Evolutionary conservation across 1,284 basidiomycete genomes (phyloP).

Genomic region (Cryptococcus maquisensis): DNA sequence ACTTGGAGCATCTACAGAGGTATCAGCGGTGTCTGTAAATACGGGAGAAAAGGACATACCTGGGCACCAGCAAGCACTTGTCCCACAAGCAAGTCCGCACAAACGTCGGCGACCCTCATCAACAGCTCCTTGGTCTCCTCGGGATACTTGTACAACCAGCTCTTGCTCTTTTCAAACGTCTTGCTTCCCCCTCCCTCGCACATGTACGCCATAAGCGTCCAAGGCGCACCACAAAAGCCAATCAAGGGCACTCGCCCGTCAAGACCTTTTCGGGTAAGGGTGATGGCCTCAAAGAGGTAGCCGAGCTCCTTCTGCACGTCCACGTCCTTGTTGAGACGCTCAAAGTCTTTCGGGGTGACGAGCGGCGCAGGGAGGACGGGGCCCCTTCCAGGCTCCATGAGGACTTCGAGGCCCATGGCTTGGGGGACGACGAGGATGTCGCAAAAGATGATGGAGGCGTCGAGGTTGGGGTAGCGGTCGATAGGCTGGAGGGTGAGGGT

Average conservation of each 20-base stretch:
- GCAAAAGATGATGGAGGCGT: conserved; percentile 93
- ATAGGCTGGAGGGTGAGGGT: conserved; percentile 90
- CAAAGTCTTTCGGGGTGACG: conserved; percentile 66
- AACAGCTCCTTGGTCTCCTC: conserved; percentile 73
- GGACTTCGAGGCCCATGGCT: conserved; percentile 88
- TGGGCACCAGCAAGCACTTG: conserved; percentile 91
- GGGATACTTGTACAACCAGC: conserved; percentile 86
- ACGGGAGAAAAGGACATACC: conserved; percentile 51
- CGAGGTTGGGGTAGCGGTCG: conserved; percentile 73
- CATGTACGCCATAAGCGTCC: conserved; percentile 97
- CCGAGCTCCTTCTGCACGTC: conserved; percentile 75
- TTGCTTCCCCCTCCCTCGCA: conserved; percentile 88
- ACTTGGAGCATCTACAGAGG: conserved; percentile 74
- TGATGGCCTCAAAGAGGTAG: conserved; percentile 89
- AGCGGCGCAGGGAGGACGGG: conserved; percentile 83
- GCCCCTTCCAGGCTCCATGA: conserved; percentile 75
- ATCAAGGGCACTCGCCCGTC: conserved; percentile 86
- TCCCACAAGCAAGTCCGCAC: conserved; percentile 78
- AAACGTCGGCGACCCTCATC: conserved; percentile 72
- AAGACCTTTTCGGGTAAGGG: conserved; percentile 68
- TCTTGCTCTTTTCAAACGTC: conserved; percentile 81
- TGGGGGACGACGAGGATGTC: conserved; percentile 95
- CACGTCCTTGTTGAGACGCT: conserved; percentile 59
- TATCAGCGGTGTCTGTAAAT: background rate
- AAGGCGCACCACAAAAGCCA: conserved; percentile 91